phyloP scores from a whole-genome alignment of 768 basidiomycete species.

The Kwoniella sp. region DNA sequence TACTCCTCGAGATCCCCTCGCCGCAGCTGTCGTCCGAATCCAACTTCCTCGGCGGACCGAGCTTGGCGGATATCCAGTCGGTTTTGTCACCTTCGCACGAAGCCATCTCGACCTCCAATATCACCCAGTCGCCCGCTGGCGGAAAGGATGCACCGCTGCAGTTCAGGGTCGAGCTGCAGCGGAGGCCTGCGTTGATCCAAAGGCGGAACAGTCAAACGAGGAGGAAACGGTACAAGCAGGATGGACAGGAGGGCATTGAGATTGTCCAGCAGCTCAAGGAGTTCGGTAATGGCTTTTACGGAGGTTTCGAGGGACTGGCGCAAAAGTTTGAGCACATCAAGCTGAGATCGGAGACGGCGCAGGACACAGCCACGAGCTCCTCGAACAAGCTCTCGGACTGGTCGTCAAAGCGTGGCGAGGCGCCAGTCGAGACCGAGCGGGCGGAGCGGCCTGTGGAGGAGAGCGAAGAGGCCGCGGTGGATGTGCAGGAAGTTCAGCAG shows the following conservation, averaged over 20 bases:
- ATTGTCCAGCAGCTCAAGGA: conserved; percentile 20
- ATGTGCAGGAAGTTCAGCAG: conserved; percentile 1
- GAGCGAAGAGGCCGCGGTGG: conserved; percentile 1
- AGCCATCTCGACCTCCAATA: background rate
- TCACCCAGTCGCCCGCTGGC: background rate
- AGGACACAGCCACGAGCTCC: background rate
- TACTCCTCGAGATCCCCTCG: conserved; percentile 27
- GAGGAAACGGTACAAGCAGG: conserved; percentile 5
- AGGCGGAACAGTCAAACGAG: background rate
- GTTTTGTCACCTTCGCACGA: background rate
- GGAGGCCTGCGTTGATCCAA: background rate
- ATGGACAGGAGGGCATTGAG: conserved; percentile 24
- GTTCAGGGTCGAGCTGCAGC: conserved; percentile 5
- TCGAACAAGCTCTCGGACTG: background rate
- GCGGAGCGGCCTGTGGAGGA: background rate
- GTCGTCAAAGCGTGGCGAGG: background rate
- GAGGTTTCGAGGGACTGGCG: conserved; percentile 36
- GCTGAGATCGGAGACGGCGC: background rate
- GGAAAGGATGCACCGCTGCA: background rate
- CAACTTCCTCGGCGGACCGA: conserved; percentile 23
- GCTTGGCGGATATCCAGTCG: conserved; percentile 14
- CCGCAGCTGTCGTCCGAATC: conserved; percentile 1
- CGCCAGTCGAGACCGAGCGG: background rate
- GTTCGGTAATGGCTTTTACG: conserved; percentile 36
- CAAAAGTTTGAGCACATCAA: conserved; percentile 16